Evolutionary conservation across 2,329 filamentous ascomycete genomes (phyloP), one percentile per base, ranked within the genome.

Genomic region (Bipolaris cookei): DNA sequence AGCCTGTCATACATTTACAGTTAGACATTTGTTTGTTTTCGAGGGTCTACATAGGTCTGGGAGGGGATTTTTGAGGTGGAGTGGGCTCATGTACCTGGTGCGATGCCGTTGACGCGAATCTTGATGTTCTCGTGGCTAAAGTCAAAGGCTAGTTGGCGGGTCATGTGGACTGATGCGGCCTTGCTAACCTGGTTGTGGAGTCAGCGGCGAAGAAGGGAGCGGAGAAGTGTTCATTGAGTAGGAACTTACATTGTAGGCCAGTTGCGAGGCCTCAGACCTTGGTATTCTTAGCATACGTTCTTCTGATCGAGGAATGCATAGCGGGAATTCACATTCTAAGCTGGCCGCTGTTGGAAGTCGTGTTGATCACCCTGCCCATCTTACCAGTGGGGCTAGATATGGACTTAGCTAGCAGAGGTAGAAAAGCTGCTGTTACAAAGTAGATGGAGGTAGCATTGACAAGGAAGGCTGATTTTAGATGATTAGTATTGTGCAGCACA

Each of bases 51-150:
- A 25, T 11, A 43, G 41, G 41, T 5, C 20, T 14, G 14, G 41
- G 20, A 8, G 10, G 10, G 6, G 8, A 7, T 2, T 1, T 18
- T 39, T 43, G 30, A 6, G 30, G 13, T 3, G 11, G 14, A 13
- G 32, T 8, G 32, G n/a, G 13, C 5, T 0, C 1, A 43, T 28
- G 20, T 43, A 43, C 41, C 41, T 28, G 41, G 41, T 14, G 41
- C 41, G 25, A 43, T 43, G 21, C 41, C 41, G 23, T 43, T 43
- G 21, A 43, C 41, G 11, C 41, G 41, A 13, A 43, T 43, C 21
- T 43, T 43, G 41, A 43, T 43, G 21, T 43, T 43, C 4, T 43
- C 41, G n/a, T 43, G 41, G 41, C 41, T 43, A 25, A 43, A 28
- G 20, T 43, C 41, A 43, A 43, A 43, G 41, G 41, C 41, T 14